Base-by-base conservation (phyloP, 176 grass and related monocot genomes). In the Otatea glauca region DNA sequence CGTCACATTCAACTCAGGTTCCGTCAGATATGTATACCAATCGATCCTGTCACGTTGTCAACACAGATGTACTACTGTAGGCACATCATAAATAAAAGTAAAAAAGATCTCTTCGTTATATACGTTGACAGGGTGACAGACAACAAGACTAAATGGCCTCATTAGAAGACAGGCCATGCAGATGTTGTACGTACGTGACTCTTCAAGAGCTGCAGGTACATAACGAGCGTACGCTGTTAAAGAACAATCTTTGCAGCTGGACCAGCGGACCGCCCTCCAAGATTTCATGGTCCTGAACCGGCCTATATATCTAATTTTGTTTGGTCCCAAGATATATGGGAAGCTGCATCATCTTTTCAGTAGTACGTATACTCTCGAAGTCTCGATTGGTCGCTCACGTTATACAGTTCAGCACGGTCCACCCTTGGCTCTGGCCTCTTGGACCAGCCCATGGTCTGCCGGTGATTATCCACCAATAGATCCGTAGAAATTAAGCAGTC, bases 281-380 rank as follows among this genome's bases (percentile, higher is more conserved):
- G 74, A 86, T 75, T 23, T 78, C 38, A 54, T 89, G 87, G 83
- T 83, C 74, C 83, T 82, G 10, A 3, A 4, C 6, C 75, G 1
- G 6, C 9, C 69, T 81, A 42, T 27, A 78, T 76, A 59, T 61
- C 81, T 65, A 77, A 53, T 86, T 73, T 74, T 59, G 72, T 71
- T 70, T 29, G 83, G 84, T 78, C 78, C 88, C 56, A 73, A 62
- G 78, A 83, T 43, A 43, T 43, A 9, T 55, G 75, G 49, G 81
- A 83, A 65, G 45, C 76, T 76, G 47, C 79, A 7, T 82, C 65
- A 44, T 72, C 83, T 77, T 66, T 24, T 81, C 62, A 74, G 49
- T 48, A 42, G 81, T 25, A 62, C 18, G 76, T 77, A 7, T 77
- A 11, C n/a, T 17, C 24, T 64, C 9, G 56, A 62, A 11, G 14